Base-by-base conservation (phyloP, 1,284 basidiomycete genomes). In the Neonothopanus nambi region DNA sequence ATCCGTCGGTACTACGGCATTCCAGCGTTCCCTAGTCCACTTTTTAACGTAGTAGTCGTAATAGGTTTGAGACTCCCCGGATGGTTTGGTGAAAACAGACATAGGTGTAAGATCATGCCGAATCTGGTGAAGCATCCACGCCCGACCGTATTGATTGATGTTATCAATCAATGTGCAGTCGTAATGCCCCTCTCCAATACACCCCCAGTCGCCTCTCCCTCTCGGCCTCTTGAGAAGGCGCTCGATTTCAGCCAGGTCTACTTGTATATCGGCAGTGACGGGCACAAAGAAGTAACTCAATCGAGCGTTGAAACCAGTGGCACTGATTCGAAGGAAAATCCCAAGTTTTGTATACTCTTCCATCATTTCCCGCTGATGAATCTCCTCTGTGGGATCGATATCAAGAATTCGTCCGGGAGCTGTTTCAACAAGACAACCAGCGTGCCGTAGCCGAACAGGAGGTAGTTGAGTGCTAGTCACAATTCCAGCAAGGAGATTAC, bases 201-300 rank as follows among this genome's bases (percentile, higher is more conserved):
- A 61, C 12, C 69, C 69, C 87, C 86, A 88, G 61, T 88, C 75
- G 23, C 64, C 66, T 21, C 66, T 71, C 18, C 85, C 84, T 15
- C 66, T 69, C 1, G 82, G 81, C 52, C 80, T 63, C 4, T 67
- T 52, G 48, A 85, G 63, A 17, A 85, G 67, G 8, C 65, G 63
- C 37, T 78, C 65, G 58, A 91, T 84, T 0, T 72, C 72, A 5
- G 70, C 64, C 57, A 81, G 87, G 68, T 91, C 84, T 18, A 82
- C 76, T 46, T 74, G 70, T 13, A 65, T 60, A 35, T 71, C 68
- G 48, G 67, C 65, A 24, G 71, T 76, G 52, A 90, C 67, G 17
- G 86, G 87, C 26, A 87, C 79, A 28, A 91, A 67, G 66, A 80
- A 89, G 59, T 82, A 77, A 51, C 80, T 79, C 46, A 82, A 69